Percentiles rank a stretch among this genome's conserved stretches.
These are phyloP conservation scores for Euphorbia peplus DNA, from an alignment of 345 rosid genomes.

Conservation along the genomic window DNA sequence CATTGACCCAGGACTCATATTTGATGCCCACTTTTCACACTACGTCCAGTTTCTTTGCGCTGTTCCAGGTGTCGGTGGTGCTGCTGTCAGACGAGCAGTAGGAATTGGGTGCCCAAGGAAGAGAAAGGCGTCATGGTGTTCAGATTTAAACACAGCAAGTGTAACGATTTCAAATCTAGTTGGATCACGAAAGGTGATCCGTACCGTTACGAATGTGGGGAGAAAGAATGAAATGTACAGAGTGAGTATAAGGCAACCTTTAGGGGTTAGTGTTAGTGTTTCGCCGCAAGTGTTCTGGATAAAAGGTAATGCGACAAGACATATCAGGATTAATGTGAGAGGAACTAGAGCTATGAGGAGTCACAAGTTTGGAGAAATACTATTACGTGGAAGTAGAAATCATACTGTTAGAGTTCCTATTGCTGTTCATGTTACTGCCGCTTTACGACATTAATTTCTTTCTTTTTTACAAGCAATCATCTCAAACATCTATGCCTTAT, in stretches of 20 bases:
- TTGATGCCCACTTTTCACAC: conserved; percentile 34
- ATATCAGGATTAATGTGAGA: conserved; percentile 21
- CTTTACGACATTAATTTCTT: conserved; percentile 11
- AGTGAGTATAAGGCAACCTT: conserved; percentile 28
- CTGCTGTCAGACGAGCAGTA: conserved; percentile 29
- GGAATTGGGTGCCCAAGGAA: conserved; percentile 32
- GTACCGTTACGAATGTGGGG: conserved; percentile 31
- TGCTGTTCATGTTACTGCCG: conserved; percentile 32
- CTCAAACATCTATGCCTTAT: background rate
- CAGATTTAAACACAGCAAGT: conserved; percentile 41
- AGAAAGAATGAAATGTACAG: conserved; percentile 29
- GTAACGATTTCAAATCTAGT: conserved; percentile 37
- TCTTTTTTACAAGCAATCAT: conserved; percentile 3
- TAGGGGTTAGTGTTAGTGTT: conserved; percentile 32
- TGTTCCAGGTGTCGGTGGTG: conserved; percentile 41
- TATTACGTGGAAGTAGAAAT: conserved; percentile 31
- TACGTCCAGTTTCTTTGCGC: conserved; percentile 41
- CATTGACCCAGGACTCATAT: conserved; percentile 45
- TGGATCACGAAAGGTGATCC: conserved; percentile 35
- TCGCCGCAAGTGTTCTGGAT: conserved; percentile 22
- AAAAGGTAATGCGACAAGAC: conserved; percentile 30
- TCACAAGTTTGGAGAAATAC: conserved; percentile 37
- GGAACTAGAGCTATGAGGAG: conserved; percentile 28
- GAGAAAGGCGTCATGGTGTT: conserved; percentile 28
- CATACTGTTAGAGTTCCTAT: conserved; percentile 39